phyloP scores from a whole-genome alignment of 495 filamentous ascomycete species.

The Aspergillus nanangensis region DNA sequence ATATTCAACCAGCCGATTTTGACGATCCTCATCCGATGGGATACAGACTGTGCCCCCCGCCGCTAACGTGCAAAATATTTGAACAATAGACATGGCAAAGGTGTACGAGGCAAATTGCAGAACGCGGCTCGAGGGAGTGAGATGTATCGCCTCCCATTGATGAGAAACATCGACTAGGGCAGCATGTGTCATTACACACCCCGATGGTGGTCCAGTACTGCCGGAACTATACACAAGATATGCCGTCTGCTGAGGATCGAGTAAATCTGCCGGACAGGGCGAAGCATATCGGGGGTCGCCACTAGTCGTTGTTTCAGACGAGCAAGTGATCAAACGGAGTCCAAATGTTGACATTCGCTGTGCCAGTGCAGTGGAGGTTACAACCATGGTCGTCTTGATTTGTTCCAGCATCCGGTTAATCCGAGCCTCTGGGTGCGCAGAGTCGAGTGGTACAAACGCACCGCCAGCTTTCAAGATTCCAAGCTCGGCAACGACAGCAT shows the following conservation, averaged over 20 bases:
- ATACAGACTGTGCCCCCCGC: constrained; percentile 14
- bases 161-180: not conserved
- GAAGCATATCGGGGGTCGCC: not conserved
- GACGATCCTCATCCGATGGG: constrained; percentile 8
- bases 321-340: not conserved
- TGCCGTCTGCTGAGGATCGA: not conserved
- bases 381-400: not conserved
- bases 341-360: not conserved
- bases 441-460: not conserved
- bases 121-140: not conserved
- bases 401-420: not conserved
- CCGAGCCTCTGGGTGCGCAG: not conserved
- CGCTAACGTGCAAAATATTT: constrained; percentile 9
- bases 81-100: constrained; percentile 11
- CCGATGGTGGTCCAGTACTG: constrained; percentile 2
- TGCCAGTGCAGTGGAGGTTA: not conserved
- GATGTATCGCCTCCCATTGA: constrained; percentile 1
- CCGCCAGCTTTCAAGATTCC: not conserved
- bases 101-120: constrained; percentile 14
- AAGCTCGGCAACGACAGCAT: not conserved
- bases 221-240: constrained; percentile 2
- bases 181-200: constrained; percentile 16
- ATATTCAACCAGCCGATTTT: not conserved
- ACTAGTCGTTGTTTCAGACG: not conserved
- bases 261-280: not conserved